Evolutionary conservation across 2,329 filamentous ascomycete species (phyloP), one percentile per base, ranked within the genome.

Genomic region (Whalleya microplaca): DNA sequence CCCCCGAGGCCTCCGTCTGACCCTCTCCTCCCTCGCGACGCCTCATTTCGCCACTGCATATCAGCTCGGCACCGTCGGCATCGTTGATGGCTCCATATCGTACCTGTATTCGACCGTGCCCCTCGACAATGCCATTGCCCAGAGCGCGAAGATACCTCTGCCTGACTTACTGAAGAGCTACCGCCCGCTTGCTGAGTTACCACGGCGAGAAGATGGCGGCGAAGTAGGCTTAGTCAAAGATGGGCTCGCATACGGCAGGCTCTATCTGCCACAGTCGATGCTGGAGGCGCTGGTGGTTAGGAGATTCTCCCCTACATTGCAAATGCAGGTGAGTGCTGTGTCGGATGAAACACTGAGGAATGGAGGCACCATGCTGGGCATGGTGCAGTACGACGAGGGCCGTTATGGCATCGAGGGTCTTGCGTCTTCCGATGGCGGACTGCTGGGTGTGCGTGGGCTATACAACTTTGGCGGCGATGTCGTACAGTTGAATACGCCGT

Each of bases 1-100:
- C 0, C 95, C 95, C 2, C 85, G 87, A 40, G 92, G 95, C 51
- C 78, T 98, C 46, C 89, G 91, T 58, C 80, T 99, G 51, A 91
- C 92, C 55, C 84, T 98, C 55, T 96, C 94, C 7, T 96, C 95
- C 7, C 87, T 99, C 27, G 91, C 93, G 7, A 93, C 93, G 18
- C 89, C 92, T 8, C 92, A 96, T 73, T 97, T 98, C 68, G 94
- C 93, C 21, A 96, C 93, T 16, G 94, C 92, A 40, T 99, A 99
- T 75, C 90, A 91, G 42, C 84, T 99, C 44, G 92, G 92, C 58
- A 96, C 89, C 42, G 84, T 96, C 16, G 95, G 94, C 57, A 83
- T 96, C 37, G 93, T 99, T 49, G 94, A 98, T 76, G 95, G 95
- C 72, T 96, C 92, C n/a, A 84, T 99, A 55, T 96, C 93, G 14